Evolutionary conservation across 2,329 filamentous ascomycete genomes (phyloP).

Genomic region (Alternaria hordeiaustralica): DNA sequence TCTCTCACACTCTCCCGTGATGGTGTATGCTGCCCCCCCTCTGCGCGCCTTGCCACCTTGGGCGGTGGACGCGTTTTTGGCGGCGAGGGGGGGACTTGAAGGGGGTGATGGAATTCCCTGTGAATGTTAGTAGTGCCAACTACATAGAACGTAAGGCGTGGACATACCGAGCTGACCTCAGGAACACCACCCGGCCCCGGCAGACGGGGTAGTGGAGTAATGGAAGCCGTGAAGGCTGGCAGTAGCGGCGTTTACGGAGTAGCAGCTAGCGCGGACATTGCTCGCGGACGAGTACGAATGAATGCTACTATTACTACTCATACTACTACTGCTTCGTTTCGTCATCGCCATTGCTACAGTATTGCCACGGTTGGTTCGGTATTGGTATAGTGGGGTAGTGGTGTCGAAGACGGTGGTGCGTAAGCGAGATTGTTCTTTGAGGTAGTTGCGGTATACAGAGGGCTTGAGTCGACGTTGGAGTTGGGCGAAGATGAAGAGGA

Average conservation of each 20-base stretch:
- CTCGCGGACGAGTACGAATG: slow-evolving; percentile 67
- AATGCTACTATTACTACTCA: slow-evolving; percentile 68
- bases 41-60: slow-evolving; percentile 57
- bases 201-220: slow-evolving; percentile 81
- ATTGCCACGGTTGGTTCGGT: slow-evolving; percentile 54
- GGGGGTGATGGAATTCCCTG: slow-evolving; percentile 83
- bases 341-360: slow-evolving; percentile 69
- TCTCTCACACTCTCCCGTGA: slow-evolving; percentile 99
- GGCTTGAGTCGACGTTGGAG: slow-evolving; percentile 14
- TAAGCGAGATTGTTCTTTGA: neutral
- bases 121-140: neutral
- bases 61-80: slow-evolving; percentile 48
- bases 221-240: slow-evolving; percentile 61
- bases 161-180: slow-evolving; percentile 54
- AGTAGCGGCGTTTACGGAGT: slow-evolving; percentile 73
- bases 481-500: slow-evolving; percentile 25
- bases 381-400: neutral
- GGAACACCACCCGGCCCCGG: slow-evolving; percentile 61
- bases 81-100: slow-evolving; percentile 85
- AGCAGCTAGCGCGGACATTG: slow-evolving; percentile 90
- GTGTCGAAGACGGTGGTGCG: neutral
- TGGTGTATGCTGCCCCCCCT: slow-evolving; percentile 94
- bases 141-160: neutral
- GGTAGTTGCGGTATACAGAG: slow-evolving; percentile 1
- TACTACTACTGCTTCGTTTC: slow-evolving; percentile 69